Evolutionary conservation across 176 grass and related monocot species (phyloP).

Genomic region (Oryza rufipogon): DNA sequence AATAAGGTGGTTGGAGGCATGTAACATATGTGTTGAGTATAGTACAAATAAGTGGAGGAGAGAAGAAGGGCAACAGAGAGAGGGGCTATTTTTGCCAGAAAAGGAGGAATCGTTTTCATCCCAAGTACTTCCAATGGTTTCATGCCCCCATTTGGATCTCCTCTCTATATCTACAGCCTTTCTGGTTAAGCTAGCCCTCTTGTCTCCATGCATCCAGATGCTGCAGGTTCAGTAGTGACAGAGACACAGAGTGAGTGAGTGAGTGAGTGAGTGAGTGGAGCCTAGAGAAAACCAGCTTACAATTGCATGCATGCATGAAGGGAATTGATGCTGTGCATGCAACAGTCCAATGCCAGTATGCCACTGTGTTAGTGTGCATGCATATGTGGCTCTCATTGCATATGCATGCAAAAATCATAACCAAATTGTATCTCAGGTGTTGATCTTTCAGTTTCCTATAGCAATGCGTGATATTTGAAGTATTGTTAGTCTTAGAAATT

Average conservation of each 20-base stretch:
- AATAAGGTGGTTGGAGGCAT: constrained; percentile 56
- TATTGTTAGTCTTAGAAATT: not conserved
- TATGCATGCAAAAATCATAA: not conserved
- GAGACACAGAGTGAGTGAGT: no score
- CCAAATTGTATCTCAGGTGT: not conserved
- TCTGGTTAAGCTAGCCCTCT: not conserved
- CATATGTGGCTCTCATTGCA: not conserved
- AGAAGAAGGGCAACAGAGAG: constrained; percentile 26
- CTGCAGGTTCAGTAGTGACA: no score
- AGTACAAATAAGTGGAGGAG: not conserved
- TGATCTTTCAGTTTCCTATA: not conserved
- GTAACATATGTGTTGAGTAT: constrained; percentile 43
- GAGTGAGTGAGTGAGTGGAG: not conserved
- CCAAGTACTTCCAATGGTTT: constrained; percentile 41
- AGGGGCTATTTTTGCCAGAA: constrained; percentile 20
- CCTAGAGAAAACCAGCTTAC: constrained; percentile 33
- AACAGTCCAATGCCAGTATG: not conserved
- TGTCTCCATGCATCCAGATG: no score
- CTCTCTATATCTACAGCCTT: not conserved
- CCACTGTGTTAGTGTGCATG: not conserved
- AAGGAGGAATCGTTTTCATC: constrained; percentile 37
- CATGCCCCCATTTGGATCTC: constrained; percentile 30
- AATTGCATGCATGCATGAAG: constrained; percentile 15
- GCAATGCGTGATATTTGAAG: not conserved
- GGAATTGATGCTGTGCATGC: not conserved